A percentile compares a stretch with the other conserved stretches of the same genome.
Conservation (phyloP, 345 rosid genomes). For the Jatropha curcas region DNA sequence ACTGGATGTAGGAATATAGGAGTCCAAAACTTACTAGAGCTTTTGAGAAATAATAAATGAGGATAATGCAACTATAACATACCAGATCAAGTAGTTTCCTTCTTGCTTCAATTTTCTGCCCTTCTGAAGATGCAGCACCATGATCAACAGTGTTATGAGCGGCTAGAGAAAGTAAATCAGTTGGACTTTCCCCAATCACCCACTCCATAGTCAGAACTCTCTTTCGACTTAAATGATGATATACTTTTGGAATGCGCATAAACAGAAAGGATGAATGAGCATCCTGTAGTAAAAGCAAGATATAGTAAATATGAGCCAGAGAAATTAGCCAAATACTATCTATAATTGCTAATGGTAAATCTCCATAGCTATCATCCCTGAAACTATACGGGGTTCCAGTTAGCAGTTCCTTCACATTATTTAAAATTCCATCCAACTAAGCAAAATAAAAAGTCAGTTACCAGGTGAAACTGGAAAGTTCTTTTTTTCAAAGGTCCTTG, state of each 20-base stretch:
- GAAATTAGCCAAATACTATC: conserved; percentile 6
- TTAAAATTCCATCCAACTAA: background rate
- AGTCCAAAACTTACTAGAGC: conserved; percentile 1
- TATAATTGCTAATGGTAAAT: background rate
- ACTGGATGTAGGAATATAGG: background rate
- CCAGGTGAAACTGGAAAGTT: background rate
- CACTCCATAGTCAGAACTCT: conserved; percentile 97
- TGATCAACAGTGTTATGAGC: conserved; percentile 35
- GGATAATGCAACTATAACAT: background rate
- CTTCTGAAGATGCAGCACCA: conserved; percentile 47
- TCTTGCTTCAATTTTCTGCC: conserved; percentile 62
- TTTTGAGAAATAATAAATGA: background rate
- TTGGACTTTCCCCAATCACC: conserved; percentile 90
- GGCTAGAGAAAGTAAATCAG: conserved; percentile 55
- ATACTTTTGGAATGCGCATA: conserved; percentile 73
- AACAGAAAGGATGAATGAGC: conserved; percentile 64
- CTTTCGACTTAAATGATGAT: conserved; percentile 59
- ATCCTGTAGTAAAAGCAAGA: conserved; percentile 56
- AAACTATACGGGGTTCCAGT: background rate
- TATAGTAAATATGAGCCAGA: conserved; percentile 24
- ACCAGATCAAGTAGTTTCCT: conserved; percentile 83
- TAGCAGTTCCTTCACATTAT: background rate
- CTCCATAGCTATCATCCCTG: background rate
- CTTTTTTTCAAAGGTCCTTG: background rate
- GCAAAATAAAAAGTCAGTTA: background rate